Evolutionary conservation across 75 land plant genomes (phyloP), one percentile per base, ranked within the genome.

Genomic region (Sequoiadendron giganteum): DNA sequence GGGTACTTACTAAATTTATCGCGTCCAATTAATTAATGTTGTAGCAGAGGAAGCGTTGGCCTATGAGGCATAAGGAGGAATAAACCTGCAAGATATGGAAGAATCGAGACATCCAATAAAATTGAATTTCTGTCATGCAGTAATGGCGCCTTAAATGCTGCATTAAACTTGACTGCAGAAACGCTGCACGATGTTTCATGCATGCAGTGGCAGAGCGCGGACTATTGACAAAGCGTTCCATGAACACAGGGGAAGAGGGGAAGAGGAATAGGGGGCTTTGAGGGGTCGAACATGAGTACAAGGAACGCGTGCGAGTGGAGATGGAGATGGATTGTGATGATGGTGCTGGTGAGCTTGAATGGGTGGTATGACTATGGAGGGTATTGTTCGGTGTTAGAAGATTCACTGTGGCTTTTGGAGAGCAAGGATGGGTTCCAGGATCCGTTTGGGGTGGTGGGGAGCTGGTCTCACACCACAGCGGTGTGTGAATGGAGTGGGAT

Each of bases 401-500:
- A 89, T 85, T 89, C 93, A 5, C 39, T 36, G 47, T 89, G 84
- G 89, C 94, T 94, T 85, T 90, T 94, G 68, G 73, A 83, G 76
- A 88, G 91, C 47, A 94, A 91, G 87, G 86, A 92, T 21, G 54
- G 85, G 19, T 87, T 94, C 11, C 49, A 83, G 48, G 95, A 94
- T 87, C 40, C 91, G 38, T 15, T 30, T 11, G 88, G 92, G 85
- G 90, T 89, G 78, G 90, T 94, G 6, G 80, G 61, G 2, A 90
- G 77, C 86, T 94, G 95, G 95, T 90, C 92, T 47, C 8, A 77
- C 2, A 56, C 40, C 7, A 43, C 89, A 48, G 75, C 77, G 75
- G 43, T 89, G 10, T 94, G 95, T 77, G 89, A 87, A 85, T 94
- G 95, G 95, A 72, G 90, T 88, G 94, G 95, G 61, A 56, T 94